Conservation (phyloP, 163 green algal genomes). For the Picocystis sp. region DNA sequence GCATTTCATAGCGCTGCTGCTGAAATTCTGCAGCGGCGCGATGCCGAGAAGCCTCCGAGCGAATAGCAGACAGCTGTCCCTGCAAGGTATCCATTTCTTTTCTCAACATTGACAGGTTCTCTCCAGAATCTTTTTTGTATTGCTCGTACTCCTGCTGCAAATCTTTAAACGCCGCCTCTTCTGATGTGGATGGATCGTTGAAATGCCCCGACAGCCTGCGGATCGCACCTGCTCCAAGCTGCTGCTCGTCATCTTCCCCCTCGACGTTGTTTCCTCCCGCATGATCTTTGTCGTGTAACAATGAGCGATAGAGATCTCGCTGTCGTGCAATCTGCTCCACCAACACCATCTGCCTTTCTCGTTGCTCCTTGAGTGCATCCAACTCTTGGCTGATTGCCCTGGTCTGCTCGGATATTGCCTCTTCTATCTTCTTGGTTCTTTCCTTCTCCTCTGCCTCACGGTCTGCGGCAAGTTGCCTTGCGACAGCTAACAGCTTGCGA, state of each 20-base stretch:
- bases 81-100: conserved; percentile 8
- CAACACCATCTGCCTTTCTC: conserved; percentile 16
- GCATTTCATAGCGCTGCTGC: conserved; percentile 12
- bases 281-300: conserved; percentile 14
- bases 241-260: too few species aligned
- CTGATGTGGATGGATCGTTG: background rate
- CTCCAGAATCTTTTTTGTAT: conserved; percentile 11
- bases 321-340: conserved; percentile 32
- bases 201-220: too few species aligned
- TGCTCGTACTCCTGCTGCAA: conserved; percentile 9
- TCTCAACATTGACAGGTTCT: conserved; percentile 9
- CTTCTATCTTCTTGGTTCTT: conserved; percentile 10
- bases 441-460: conserved; percentile 16
- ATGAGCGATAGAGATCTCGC: conserved; percentile 30
- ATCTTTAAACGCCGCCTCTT: conserved; percentile 4
- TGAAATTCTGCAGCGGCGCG: conserved; percentile 32
- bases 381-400: conserved; percentile 3
- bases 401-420: conserved; percentile 1
- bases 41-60: conserved; percentile 17
- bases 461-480: conserved; percentile 25
- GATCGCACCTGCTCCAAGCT: too few species aligned
- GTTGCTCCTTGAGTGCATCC: background rate
- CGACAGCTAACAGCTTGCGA: conserved; percentile 29
- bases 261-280: too few species aligned
- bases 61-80: conserved; percentile 12